Evolutionary conservation across 2,329 filamentous ascomycete genomes (phyloP), one percentile per base, ranked within the genome.

Genomic region (Phialemoniopsis sp.): DNA sequence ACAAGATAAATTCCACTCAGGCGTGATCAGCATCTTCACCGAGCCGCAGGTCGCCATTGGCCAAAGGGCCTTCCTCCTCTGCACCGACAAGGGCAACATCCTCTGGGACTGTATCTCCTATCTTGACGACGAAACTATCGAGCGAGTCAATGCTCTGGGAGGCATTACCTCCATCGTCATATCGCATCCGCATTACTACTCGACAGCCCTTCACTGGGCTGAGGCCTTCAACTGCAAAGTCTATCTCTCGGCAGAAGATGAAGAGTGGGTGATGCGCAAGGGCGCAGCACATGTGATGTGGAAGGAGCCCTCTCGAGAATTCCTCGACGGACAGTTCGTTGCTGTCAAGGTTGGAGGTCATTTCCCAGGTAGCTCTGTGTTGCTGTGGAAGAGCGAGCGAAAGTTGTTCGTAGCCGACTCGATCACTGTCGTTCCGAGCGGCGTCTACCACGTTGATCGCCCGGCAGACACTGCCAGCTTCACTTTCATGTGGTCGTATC

Each of bases 161-260:
- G 83, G 82, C 0, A 51, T 90, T 13, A 66, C 67, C 32, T 83
- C 82, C 0, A 87, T 89, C 30, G 78, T 77, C 46, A 85, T 87
- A 44, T 79, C 72, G 10, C 83, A 90, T 59, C 86, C 86, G 35
- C 86, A 90, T 55, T 90, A 85, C 60, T 89, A 86, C 59, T 79
- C 78, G 10, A 85, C 84, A 3, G 80, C 86, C 56, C 58, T 85
- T 1, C 75, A 82, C 43, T 90, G 86, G 85, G 80, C 82, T 0
- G 54, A 67, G 35, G 67, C 68, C 0, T 89, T 89, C 48, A 45
- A 63, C 4, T 87, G 84, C 49, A 79, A 79, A 0, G 76, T 89
- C 2, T 88, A 84, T 50, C 49, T 85, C 2, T 68, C 80, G 0
- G 56, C 58, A 4, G 80, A 83, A 37, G 86, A 90, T 55, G 58